These are phyloP conservation scores for Metschnikowia lunata DNA, from an alignment of 805 yeast genomes.

Conservation along the genomic window DNA sequence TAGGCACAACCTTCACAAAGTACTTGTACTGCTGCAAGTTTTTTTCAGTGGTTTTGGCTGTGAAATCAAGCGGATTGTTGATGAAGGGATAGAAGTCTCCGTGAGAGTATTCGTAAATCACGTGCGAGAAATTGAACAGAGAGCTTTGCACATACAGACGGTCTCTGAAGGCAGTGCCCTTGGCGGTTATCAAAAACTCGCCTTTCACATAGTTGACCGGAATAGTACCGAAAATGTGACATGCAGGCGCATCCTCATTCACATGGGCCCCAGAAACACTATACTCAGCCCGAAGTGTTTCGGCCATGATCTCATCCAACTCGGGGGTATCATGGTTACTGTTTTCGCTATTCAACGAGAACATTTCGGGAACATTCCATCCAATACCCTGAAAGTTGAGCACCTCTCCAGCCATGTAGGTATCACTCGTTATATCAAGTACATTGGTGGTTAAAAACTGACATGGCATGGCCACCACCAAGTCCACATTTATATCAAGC, in stretches of 20 bases:
- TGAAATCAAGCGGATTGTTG: constrained; percentile 81
- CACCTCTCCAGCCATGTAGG: constrained; percentile 71
- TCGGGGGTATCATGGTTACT: constrained; percentile 54
- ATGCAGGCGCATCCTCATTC: constrained; percentile 65
- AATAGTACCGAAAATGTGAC: constrained; percentile 77
- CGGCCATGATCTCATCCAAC: constrained; percentile 60
- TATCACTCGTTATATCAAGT: constrained; percentile 72
- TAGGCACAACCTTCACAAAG: constrained; percentile 77
- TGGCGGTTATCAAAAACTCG: constrained; percentile 77
- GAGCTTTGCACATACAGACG: constrained; percentile 45
- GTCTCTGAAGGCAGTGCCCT: constrained; percentile 60
- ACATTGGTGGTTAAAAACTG: constrained; percentile 68
- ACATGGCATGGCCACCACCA: constrained; percentile 84
- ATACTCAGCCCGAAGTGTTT: constrained; percentile 64
- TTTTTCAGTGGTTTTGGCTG: constrained; percentile 53
- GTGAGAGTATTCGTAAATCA: constrained; percentile 80
- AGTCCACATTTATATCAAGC: constrained; percentile 70
- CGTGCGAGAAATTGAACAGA: constrained; percentile 74
- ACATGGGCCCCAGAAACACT: constrained; percentile 37
- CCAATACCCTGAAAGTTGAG: constrained; percentile 64
- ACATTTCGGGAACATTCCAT: constrained; percentile 51
- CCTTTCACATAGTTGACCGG: constrained; percentile 87
- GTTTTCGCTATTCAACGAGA: constrained; percentile 42
- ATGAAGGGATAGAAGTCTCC: constrained; percentile 87
- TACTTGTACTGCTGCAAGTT: constrained; percentile 56